Evolutionary conservation across 495 filamentous ascomycete genomes (phyloP).

Genomic region (Aspergillus sclerotiicarbonarius): DNA sequence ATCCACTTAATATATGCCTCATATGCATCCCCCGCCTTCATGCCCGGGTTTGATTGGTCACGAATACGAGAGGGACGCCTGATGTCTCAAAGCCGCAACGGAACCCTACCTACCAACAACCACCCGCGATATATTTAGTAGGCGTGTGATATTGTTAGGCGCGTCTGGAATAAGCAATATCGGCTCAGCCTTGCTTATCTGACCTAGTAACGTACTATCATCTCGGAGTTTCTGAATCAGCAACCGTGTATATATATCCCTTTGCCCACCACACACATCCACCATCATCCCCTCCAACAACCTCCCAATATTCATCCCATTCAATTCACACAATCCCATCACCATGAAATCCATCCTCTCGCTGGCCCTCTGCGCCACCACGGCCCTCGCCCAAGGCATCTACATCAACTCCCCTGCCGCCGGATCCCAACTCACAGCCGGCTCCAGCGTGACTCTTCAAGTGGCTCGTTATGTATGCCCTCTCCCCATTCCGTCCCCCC

Average conservation of each 20-base stretch:
- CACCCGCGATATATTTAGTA: not conserved
- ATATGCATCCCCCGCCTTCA: too few species aligned
- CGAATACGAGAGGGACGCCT: conserved; percentile 8
- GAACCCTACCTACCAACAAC: not conserved
- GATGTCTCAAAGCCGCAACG: not conserved
- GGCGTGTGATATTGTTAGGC: too few species aligned
- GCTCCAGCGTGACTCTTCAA: not conserved
- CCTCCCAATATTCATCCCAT: not conserved
- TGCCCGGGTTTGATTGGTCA: too few species aligned
- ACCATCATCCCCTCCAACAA: not conserved
- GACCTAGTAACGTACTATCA: not conserved
- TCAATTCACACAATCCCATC: not conserved
- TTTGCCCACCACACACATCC: too few species aligned
- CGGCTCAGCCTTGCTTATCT: not conserved
- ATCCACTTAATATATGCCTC: too few species aligned
- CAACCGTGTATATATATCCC: not conserved
- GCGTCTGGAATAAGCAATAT: not conserved
- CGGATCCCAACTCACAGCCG: not conserved
- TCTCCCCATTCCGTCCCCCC: too few species aligned
- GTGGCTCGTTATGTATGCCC: not conserved
- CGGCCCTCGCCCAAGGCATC: not conserved
- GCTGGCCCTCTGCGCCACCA: not conserved
- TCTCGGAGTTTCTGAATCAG: not conserved
- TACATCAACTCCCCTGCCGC: not conserved
- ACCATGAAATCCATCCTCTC: not conserved